Evolutionary conservation across 2,329 filamentous ascomycete genomes (phyloP).

Genomic region (Metarhizium humberi): DNA sequence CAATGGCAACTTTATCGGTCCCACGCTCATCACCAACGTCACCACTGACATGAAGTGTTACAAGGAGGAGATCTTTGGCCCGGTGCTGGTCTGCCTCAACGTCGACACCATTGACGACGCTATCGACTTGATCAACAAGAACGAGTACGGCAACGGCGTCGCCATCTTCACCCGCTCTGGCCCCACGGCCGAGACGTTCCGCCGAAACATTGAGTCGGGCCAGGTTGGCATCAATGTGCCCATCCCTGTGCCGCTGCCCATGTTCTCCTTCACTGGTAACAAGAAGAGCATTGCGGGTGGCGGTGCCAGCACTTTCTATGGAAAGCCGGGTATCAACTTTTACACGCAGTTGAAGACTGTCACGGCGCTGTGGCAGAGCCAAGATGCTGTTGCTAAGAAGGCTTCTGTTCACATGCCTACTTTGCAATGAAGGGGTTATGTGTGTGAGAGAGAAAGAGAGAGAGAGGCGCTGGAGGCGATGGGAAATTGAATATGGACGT

Average conservation of each 20-base stretch:
- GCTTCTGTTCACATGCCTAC: conserved; percentile 83
- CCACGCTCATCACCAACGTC: conserved; percentile 75
- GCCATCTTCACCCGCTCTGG: conserved; percentile 78
- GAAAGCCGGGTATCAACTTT: conserved; percentile 83
- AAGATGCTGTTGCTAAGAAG: conserved; percentile 78
- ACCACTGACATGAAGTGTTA: conserved; percentile 78
- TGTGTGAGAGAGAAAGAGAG: neutral
- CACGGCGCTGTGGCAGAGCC: conserved; percentile 78
- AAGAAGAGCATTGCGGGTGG: conserved; percentile 91
- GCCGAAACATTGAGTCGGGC: conserved; percentile 72
- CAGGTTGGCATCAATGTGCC: conserved; percentile 83
- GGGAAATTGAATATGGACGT: neutral
- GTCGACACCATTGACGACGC: conserved; percentile 71
- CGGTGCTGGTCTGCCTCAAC: conserved; percentile 73
- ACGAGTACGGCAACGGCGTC: conserved; percentile 80
- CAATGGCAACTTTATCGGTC: conserved; percentile 77
- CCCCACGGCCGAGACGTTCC: conserved; percentile 68
- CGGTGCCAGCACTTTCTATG: conserved; percentile 91
- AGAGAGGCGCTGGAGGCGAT: neutral
- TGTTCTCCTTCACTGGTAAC: conserved; percentile 66
- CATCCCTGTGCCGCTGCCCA: conserved; percentile 62
- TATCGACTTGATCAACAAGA: conserved; percentile 71
- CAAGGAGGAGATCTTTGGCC: conserved; percentile 77
- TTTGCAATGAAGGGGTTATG: conserved; percentile 19
- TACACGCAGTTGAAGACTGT: conserved; percentile 98